phyloP scores from a whole-genome alignment of 1,284 basidiomycete genomes.

The Marasmius tenuissimus region DNA sequence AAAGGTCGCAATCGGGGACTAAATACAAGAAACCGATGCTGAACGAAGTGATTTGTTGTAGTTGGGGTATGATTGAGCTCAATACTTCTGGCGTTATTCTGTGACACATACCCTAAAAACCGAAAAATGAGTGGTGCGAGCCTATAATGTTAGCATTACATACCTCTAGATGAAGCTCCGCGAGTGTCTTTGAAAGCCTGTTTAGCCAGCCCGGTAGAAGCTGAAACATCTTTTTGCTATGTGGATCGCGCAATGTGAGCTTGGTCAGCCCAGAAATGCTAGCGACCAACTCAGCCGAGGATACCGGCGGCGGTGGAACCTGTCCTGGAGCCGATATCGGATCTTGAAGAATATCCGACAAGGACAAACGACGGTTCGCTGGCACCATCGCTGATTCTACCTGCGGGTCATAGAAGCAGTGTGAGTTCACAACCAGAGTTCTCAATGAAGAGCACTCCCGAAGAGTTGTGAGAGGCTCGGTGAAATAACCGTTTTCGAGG shows the following conservation, averaged over 20 bases:
- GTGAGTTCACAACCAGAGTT: neutral
- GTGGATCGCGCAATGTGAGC: constrained; percentile 8
- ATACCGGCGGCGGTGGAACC: neutral
- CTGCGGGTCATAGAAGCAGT: neutral
- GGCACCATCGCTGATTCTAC: too few relatives aligned
- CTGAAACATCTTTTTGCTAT: constrained; percentile 6
- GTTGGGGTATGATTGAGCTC: constrained; percentile 1
- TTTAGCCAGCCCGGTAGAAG: constrained; percentile 8
- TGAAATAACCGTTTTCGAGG: neutral
- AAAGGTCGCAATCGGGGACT: constrained; percentile 9
- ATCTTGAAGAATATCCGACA: too few relatives aligned
- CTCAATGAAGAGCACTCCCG: neutral
- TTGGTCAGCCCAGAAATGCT: constrained; percentile 3
- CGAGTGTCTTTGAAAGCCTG: neutral
- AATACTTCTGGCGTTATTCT: constrained; percentile 14
- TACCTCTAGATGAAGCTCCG: constrained; percentile 13
- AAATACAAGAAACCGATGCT: constrained; percentile 13
- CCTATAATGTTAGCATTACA: neutral
- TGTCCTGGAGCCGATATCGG: neutral
- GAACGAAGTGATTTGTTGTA: constrained; percentile 3
- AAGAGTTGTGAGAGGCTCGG: neutral
- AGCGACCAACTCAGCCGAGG: neutral
- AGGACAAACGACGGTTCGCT: too few relatives aligned
- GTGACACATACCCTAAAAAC: constrained; percentile 9
- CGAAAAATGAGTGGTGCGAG: neutral